Conservation (phyloP, 129 eudicot species). For the Solidago caesia region DNA sequence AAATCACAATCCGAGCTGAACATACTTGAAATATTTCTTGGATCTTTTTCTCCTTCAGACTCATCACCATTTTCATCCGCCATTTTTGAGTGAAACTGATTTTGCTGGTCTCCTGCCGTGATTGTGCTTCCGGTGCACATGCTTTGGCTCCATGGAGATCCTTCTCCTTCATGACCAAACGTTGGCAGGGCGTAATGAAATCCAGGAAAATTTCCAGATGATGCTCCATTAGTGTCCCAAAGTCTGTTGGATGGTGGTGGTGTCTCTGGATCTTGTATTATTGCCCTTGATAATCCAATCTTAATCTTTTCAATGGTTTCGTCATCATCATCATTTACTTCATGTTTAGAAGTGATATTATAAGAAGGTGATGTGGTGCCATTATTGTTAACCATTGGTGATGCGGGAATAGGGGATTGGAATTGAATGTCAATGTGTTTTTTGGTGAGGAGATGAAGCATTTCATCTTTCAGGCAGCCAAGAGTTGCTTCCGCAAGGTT, state of each 20-base stretch:
- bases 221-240: slow-evolving; percentile 45
- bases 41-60: slow-evolving; percentile 51
- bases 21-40: slow-evolving; percentile 48
- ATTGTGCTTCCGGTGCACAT: slow-evolving; percentile 58
- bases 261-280: slow-evolving; percentile 54
- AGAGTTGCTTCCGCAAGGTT: slow-evolving; percentile 92
- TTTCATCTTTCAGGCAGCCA: slow-evolving; percentile 95
- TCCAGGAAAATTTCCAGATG: slow-evolving; percentile 45
- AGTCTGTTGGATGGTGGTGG: slow-evolving; percentile 39
- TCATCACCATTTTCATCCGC: slow-evolving; percentile 54
- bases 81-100: slow-evolving; percentile 36
- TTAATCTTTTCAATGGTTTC: slow-evolving; percentile 69
- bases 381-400: slow-evolving; percentile 20
- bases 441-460: slow-evolving; percentile 92
- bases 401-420: slow-evolving; percentile 42
- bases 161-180: slow-evolving; percentile 53
- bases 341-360: slow-evolving; percentile 40
- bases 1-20: slow-evolving; percentile 67
- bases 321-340: slow-evolving; percentile 50
- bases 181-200: slow-evolving; percentile 32
- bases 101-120: slow-evolving; percentile 55
- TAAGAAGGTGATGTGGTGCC: slow-evolving; percentile 21
- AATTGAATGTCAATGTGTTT: slow-evolving; percentile 70
- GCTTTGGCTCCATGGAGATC: slow-evolving; percentile 77
- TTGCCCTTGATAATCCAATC: slow-evolving; percentile 71